Percentiles rank a stretch among this genome's conserved stretches.
phyloP scores from a whole-genome alignment of 257 asterid species.

The Gentiana straminea region DNA sequence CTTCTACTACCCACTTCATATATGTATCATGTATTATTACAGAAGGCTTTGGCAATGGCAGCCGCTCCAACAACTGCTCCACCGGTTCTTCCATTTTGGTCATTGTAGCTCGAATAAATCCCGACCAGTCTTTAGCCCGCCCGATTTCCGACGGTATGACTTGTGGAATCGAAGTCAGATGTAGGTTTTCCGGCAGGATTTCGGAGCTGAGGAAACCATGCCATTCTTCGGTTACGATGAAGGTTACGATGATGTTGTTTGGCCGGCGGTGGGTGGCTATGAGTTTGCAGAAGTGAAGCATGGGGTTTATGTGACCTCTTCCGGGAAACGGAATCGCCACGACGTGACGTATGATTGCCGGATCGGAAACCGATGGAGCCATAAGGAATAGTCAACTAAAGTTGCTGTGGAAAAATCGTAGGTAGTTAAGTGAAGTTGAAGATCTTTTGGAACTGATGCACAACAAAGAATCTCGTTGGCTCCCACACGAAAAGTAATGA shows the following conservation, averaged over 20 bases:
- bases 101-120: conserved; percentile 21
- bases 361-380: not conserved
- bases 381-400: not conserved
- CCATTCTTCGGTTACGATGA: conserved; percentile 49
- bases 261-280: conserved; percentile 13
- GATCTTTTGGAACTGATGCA: too few relatives aligned
- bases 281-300: conserved; percentile 22
- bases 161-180: conserved; percentile 37
- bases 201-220: conserved; percentile 24
- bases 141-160: conserved; percentile 49
- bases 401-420: too few relatives aligned
- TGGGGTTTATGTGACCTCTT: conserved; percentile 74
- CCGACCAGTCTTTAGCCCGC: conserved; percentile 30
- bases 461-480: too few relatives aligned
- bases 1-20: conserved; percentile 21
- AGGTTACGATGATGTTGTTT: conserved; percentile 17
- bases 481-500: too few relatives aligned
- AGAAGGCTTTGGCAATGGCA: conserved; percentile 7
- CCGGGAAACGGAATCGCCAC: conserved; percentile 83
- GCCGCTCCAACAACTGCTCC: conserved; percentile 20
- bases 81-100: conserved; percentile 24
- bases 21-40: conserved; percentile 30
- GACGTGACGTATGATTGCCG: conserved; percentile 24
- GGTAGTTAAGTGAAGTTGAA: too few relatives aligned
- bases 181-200: conserved; percentile 22